A percentile compares a stretch with the other conserved stretches of the same genome.
Conservation (phyloP, 2,329 filamentous ascomycete genomes). For the Aspergillus sp. region DNA sequence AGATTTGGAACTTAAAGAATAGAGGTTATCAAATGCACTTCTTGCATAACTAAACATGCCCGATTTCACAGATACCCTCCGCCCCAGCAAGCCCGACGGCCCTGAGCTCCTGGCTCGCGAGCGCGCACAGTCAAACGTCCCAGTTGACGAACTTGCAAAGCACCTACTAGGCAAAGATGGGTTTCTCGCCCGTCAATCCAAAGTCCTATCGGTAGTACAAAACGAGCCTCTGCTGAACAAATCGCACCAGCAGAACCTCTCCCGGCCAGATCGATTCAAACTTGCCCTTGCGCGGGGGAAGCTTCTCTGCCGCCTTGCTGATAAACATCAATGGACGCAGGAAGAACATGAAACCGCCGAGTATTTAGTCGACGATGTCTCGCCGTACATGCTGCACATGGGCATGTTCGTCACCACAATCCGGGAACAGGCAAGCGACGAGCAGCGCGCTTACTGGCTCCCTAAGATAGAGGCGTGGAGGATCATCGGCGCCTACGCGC, state of each 20-base stretch:
- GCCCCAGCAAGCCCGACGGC: constrained; percentile 47
- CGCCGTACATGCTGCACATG: constrained; percentile 53
- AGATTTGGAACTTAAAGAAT: no score
- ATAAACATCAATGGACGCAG: constrained; percentile 48
- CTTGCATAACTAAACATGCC: constrained; percentile 15
- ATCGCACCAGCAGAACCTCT: constrained; percentile 51
- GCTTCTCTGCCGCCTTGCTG: constrained; percentile 47
- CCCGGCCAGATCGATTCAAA: constrained; percentile 53
- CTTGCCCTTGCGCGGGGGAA: constrained; percentile 55
- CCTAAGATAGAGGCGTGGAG: constrained; percentile 51
- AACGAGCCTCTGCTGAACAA: constrained; percentile 53
- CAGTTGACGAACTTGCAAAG: constrained; percentile 45
- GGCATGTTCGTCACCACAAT: constrained; percentile 55
- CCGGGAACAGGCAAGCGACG: constrained; percentile 50
- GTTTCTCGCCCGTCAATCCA: constrained; percentile 50
- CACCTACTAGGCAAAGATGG: constrained; percentile 50
- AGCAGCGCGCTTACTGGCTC: constrained; percentile 51
- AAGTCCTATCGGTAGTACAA: constrained; percentile 46
- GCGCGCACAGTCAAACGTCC: constrained; percentile 45
- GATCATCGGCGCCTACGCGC: constrained; percentile 54
- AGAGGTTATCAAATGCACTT: no score
- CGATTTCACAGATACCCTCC: constrained; percentile 52
- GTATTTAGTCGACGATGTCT: constrained; percentile 55
- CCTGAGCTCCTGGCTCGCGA: constrained; percentile 48
- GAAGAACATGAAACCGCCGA: constrained; percentile 54